A percentile compares a stretch with the other conserved stretches of the same genome.
These are phyloP conservation scores for Acanthamoeba lugdunensis DNA, from an alignment of 208 protist genomes.

Conservation along the genomic window DNA sequence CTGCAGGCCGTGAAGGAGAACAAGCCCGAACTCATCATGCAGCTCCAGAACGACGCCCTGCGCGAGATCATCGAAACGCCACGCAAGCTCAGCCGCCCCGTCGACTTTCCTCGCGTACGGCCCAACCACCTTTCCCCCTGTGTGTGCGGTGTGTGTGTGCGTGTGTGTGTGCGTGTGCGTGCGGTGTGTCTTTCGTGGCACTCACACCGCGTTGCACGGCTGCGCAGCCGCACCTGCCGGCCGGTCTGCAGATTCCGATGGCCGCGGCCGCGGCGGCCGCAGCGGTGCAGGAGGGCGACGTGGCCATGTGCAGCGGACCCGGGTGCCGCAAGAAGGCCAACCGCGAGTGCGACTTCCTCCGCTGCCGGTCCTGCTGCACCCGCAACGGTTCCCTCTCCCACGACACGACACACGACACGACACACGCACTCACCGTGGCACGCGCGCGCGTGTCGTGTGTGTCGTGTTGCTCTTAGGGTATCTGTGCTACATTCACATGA, in stretches of 20 bases:
- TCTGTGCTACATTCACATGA: conserved; percentile 29
- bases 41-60: conserved; percentile 4
- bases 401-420: no score
- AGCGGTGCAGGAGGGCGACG: background rate
- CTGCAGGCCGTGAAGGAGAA: conserved; percentile 29
- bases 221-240: background rate
- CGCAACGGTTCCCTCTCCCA: background rate
- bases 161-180: background rate
- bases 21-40: background rate
- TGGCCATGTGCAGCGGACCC: background rate
- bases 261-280: background rate
- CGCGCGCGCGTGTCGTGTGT: background rate
- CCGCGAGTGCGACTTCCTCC: conserved; percentile 5
- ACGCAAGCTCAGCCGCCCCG: conserved; percentile 5
- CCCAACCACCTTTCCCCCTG: no score
- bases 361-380: conserved; percentile 29
- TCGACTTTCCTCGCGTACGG: conserved; percentile 6
- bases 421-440: background rate
- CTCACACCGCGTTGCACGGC: background rate
- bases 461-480: background rate
- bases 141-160: no score
- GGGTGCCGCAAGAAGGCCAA: conserved; percentile 36
- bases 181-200: no score
- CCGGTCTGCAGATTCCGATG: background rate
- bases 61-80: conserved; percentile 17